phyloP scores from a whole-genome alignment of 495 filamentous ascomycete species.

The Endocarpon pusillum region DNA sequence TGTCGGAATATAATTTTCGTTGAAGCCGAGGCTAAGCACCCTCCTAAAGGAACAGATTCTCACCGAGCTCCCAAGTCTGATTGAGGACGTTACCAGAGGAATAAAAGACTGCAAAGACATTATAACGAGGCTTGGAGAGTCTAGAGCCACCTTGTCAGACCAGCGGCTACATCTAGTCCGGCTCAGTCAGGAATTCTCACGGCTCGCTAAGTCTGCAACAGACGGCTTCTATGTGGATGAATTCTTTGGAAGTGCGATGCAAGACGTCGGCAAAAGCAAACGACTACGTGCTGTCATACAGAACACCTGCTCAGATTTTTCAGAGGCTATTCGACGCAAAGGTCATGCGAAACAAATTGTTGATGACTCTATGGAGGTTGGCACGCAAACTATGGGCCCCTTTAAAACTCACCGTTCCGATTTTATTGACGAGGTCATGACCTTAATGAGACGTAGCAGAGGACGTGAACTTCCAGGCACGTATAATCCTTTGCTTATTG shows the following conservation, averaged over 20 bases:
- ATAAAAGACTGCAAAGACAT: slow-evolving; percentile 11
- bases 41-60: slow-evolving; percentile 40
- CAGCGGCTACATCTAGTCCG: slow-evolving; percentile 35
- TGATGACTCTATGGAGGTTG: no score
- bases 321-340: slow-evolving; percentile 11
- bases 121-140: slow-evolving; percentile 3
- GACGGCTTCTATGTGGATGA: slow-evolving; percentile 37
- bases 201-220: slow-evolving; percentile 30
- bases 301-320: slow-evolving; percentile 15
- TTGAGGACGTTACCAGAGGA: slow-evolving; percentile 35
- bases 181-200: slow-evolving; percentile 32
- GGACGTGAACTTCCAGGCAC: slow-evolving; percentile 33
- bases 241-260: slow-evolving; percentile 35
- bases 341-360: slow-evolving; percentile 16
- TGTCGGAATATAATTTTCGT: slow-evolving; percentile 32
- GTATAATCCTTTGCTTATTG: slow-evolving; percentile 32
- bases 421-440: no score
- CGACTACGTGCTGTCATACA: slow-evolving; percentile 20
- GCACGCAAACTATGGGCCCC: no score
- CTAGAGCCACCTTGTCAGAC: slow-evolving; percentile 27
- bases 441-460: slow-evolving; percentile 23
- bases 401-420: no score
- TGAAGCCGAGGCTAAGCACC: slow-evolving; percentile 35
- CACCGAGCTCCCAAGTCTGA: slow-evolving; percentile 38
- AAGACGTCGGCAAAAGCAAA: slow-evolving; percentile 12